Evolutionary conservation across 306 rosid species (phyloP).

Genomic region (Aeschynomene evenia): DNA sequence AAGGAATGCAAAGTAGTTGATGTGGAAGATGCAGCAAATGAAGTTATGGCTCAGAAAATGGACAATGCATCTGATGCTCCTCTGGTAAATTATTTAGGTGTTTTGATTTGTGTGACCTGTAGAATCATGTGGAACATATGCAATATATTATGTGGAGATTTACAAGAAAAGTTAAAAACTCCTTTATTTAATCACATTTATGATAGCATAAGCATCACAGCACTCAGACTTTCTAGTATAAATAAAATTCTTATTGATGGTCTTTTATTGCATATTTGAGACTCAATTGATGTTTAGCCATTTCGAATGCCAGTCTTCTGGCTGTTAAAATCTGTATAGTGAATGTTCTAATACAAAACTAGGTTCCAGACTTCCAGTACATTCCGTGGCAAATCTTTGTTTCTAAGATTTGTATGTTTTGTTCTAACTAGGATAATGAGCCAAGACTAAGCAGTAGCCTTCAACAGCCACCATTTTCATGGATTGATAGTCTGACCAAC

Average conservation of each 20-base stretch:
- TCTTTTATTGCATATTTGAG: neutral
- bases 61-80: conserved; percentile 28
- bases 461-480: conserved; percentile 36
- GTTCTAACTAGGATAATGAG: conserved; percentile 36
- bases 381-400: neutral
- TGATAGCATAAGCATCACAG: neutral
- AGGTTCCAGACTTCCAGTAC: conserved; percentile 1
- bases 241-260: neutral
- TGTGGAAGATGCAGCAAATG: conserved; percentile 35
- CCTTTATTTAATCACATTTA: conserved; percentile 7
- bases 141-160: conserved; percentile 8
- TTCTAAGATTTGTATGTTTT: conserved; percentile 37
- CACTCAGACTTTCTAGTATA: neutral
- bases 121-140: neutral
- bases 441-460: conserved; percentile 32
- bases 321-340: conserved; percentile 1
- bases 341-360: neutral
- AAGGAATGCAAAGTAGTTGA: conserved; percentile 35
- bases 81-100: conserved; percentile 36
- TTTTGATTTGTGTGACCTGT: conserved; percentile 3
- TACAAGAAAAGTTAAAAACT: neutral
- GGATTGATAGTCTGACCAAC: conserved; percentile 46
- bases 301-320: conserved; percentile 20
- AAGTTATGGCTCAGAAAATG: conserved; percentile 38
- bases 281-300: conserved; percentile 11